These are phyloP conservation scores for Fusarium avenaceum DNA, from an alignment of 2,329 filamentous ascomycete genomes.

Conservation along the genomic window DNA sequence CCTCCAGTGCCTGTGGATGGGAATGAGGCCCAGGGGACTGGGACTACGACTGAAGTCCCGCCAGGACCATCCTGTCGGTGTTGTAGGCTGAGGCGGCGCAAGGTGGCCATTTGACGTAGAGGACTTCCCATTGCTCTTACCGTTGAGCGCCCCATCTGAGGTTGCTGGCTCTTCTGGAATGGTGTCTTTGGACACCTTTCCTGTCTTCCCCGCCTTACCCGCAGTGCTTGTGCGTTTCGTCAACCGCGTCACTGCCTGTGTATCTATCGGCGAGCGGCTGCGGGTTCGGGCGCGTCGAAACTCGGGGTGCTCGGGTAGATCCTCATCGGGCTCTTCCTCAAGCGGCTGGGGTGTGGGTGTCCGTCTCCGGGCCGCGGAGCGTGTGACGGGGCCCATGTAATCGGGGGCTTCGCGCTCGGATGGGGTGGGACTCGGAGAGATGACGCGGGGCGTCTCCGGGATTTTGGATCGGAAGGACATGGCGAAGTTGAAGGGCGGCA, in stretches of 20 bases:
- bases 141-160: slow-evolving; percentile 51
- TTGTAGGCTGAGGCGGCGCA: slow-evolving; percentile 73
- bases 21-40: slow-evolving; percentile 92
- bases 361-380: slow-evolving; percentile 75
- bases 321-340: slow-evolving; percentile 68
- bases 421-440: slow-evolving; percentile 84
- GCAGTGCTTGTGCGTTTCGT: slow-evolving; percentile 62
- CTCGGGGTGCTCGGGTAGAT: slow-evolving; percentile 61
- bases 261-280: slow-evolving; percentile 76
- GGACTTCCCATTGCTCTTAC: slow-evolving; percentile 53
- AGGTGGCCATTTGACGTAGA: slow-evolving; percentile 72
- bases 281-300: slow-evolving; percentile 75
- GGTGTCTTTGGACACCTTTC: slow-evolving; percentile 44
- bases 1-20: slow-evolving; percentile 92
- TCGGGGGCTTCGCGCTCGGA: slow-evolving; percentile 53
- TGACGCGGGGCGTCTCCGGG: slow-evolving; percentile 86
- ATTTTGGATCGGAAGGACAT: slow-evolving; percentile 70
- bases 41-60: slow-evolving; percentile 91
- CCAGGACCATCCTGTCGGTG: slow-evolving; percentile 78
- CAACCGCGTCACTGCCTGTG: slow-evolving; percentile 66
- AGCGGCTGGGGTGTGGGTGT: slow-evolving; percentile 71
- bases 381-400: slow-evolving; percentile 81
- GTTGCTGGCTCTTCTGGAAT: slow-evolving; percentile 43
- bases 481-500: slow-evolving; percentile 70
- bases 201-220: slow-evolving; percentile 48